Conservation (phyloP, 108 stramenopile genomes). For the Pseudonitzschia multiseries region DNA sequence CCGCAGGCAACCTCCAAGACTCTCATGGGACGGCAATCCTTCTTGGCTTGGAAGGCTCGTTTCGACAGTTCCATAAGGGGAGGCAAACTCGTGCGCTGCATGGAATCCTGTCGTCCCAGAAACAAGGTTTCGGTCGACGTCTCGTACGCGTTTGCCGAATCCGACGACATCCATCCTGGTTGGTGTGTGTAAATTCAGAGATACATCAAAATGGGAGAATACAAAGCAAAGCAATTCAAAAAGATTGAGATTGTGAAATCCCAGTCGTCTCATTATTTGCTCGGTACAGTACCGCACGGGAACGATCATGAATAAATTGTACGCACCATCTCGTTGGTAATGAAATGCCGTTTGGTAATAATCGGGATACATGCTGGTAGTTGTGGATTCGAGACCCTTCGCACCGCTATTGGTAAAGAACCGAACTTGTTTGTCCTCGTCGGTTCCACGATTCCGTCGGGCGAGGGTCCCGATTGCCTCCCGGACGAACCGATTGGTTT, state of each 20-base stretch:
- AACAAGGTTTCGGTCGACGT: slow-evolving; percentile 50
- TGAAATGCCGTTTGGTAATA: slow-evolving; percentile 49
- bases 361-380: slow-evolving; percentile 33
- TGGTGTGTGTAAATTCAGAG: background rate
- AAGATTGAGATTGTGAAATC: background rate
- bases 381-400: background rate
- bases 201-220: no score
- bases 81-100: slow-evolving; percentile 37
- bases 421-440: slow-evolving; percentile 1
- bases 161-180: slow-evolving; percentile 38
- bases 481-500: slow-evolving; percentile 22
- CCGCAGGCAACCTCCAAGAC: slow-evolving; percentile 62
- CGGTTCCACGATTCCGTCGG: slow-evolving; percentile 20
- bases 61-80: slow-evolving; percentile 25
- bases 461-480: slow-evolving; percentile 35
- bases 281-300: no score
- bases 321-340: slow-evolving; percentile 45
- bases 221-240: background rate
- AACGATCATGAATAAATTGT: background rate
- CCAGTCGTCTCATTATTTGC: no score
- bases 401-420: background rate
- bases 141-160: slow-evolving; percentile 46
- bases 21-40: slow-evolving; percentile 11
- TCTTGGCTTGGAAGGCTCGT: background rate
- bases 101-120: slow-evolving; percentile 56